Evolutionary conservation across 768 basidiomycete species (phyloP).

Genomic region (Cytidiella melzeri): DNA sequence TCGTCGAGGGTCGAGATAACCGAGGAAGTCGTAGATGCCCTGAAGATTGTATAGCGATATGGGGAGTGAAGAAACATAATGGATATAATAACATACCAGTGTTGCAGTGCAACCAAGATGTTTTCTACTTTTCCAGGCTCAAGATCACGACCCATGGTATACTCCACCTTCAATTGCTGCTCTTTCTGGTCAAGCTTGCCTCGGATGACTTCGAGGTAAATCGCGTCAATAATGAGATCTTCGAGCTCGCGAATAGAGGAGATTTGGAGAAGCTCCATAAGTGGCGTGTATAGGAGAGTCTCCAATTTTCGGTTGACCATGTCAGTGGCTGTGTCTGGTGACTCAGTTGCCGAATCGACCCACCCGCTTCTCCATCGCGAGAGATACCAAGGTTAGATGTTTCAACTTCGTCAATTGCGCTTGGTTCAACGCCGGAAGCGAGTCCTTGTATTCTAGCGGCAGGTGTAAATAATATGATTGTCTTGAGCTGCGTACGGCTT

Average conservation of each 20-base stretch:
- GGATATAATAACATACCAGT: slow-evolving; percentile 46
- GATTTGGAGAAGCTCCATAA: slow-evolving; percentile 69
- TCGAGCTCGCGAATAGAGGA: slow-evolving; percentile 83
- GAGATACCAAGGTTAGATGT: slow-evolving; percentile 85
- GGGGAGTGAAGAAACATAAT: too few relatives aligned
- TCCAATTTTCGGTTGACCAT: too few relatives aligned
- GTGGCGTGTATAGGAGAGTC: slow-evolving; percentile 73
- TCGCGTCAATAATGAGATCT: slow-evolving; percentile 94
- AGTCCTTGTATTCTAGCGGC: slow-evolving; percentile 53
- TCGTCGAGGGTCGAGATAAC: slow-evolving; percentile 70
- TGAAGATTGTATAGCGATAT: slow-evolving; percentile 21
- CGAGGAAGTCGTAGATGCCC: slow-evolving; percentile 64
- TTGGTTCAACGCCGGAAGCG: slow-evolving; percentile 59
- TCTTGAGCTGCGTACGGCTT: slow-evolving; percentile 1
- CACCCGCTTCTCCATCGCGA: slow-evolving; percentile 72
- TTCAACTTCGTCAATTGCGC: slow-evolving; percentile 85
- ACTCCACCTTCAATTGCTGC: slow-evolving; percentile 85
- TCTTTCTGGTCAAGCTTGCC: slow-evolving; percentile 94
- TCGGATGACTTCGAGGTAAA: slow-evolving; percentile 84
- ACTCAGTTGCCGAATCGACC: slow-evolving; percentile 8
- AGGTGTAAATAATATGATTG: neutral
- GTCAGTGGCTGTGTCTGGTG: too few relatives aligned
- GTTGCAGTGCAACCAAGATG: slow-evolving; percentile 53
- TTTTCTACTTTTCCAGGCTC: slow-evolving; percentile 62
- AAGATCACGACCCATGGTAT: slow-evolving; percentile 90